phyloP scores from a whole-genome alignment of 306 rosid species.

The Vigna hirtella region DNA sequence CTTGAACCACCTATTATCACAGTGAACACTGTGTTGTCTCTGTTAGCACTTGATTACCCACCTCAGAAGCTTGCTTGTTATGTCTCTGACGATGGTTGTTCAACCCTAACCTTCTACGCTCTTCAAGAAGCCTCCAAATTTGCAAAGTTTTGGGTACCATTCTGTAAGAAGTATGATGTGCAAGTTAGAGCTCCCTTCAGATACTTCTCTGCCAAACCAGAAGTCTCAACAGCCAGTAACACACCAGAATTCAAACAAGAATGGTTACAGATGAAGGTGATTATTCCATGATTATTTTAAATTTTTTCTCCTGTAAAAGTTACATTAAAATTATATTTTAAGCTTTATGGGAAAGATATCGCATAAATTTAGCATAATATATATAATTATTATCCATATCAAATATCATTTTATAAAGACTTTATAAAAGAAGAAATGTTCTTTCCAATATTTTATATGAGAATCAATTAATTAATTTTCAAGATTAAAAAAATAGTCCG shows the following conservation, averaged over 20 bases:
- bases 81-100: conserved; percentile 74
- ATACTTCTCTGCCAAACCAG: conserved; percentile 43
- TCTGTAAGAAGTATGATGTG: conserved; percentile 60
- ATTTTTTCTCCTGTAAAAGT: no score
- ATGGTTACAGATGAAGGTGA: conserved; percentile 61
- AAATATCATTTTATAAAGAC: no score
- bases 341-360: no score
- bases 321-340: no score
- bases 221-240: not conserved
- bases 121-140: conserved; percentile 64
- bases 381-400: no score
- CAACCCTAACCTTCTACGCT: conserved; percentile 62
- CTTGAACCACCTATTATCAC: conserved; percentile 72
- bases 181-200: conserved; percentile 68
- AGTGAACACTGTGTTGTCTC: conserved; percentile 68
- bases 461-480: no score
- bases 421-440: no score
- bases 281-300: not conserved
- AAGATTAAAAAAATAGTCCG: no score
- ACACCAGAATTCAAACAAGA: conserved; percentile 50
- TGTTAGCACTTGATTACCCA: conserved; percentile 74
- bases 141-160: conserved; percentile 71
- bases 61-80: conserved; percentile 73
- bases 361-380: no score
- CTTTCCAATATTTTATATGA: no score